Evolutionary conservation across 164 flowering plant genomes (phyloP).

Genomic region (Liriodendron chinense): DNA sequence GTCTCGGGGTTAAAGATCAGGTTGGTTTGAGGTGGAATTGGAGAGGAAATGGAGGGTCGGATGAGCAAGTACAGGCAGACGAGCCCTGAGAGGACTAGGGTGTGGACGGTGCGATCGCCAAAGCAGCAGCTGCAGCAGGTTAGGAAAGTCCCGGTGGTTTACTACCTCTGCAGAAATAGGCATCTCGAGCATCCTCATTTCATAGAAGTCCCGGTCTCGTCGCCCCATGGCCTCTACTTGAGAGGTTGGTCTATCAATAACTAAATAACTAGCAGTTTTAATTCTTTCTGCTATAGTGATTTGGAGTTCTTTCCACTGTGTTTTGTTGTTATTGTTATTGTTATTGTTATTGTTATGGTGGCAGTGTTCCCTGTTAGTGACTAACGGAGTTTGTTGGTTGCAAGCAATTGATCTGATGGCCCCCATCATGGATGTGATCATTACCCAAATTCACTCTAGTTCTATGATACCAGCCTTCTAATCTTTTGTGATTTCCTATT

Average conservation of each 20-base stretch:
- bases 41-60: constrained; percentile 58
- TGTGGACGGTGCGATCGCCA: constrained; percentile 77
- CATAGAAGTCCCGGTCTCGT: constrained; percentile 80
- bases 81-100: constrained; percentile 85
- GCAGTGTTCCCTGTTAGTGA: too few relatives aligned
- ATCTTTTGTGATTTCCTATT: too few relatives aligned
- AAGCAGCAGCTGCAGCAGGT: constrained; percentile 22
- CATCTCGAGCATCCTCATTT: constrained; percentile 99
- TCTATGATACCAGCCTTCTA: too few relatives aligned
- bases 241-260: constrained; percentile 47
- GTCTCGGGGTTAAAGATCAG: not conserved
- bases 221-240: constrained; percentile 74
- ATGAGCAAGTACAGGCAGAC: constrained; percentile 60
- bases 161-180: constrained; percentile 77
- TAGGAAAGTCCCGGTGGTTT: constrained; percentile 77
- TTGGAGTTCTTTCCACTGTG: not conserved
- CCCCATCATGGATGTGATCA: too few relatives aligned
- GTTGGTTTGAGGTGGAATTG: not conserved
- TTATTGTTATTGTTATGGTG: not conserved
- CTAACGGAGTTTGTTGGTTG: too few relatives aligned
- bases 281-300: not conserved
- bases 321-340: constrained; percentile 2
- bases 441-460: too few relatives aligned
- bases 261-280: not conserved
- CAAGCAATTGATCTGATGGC: too few relatives aligned